Base-by-base conservation (phyloP, 495 filamentous ascomycete species). In the Xylaria palmicola region DNA sequence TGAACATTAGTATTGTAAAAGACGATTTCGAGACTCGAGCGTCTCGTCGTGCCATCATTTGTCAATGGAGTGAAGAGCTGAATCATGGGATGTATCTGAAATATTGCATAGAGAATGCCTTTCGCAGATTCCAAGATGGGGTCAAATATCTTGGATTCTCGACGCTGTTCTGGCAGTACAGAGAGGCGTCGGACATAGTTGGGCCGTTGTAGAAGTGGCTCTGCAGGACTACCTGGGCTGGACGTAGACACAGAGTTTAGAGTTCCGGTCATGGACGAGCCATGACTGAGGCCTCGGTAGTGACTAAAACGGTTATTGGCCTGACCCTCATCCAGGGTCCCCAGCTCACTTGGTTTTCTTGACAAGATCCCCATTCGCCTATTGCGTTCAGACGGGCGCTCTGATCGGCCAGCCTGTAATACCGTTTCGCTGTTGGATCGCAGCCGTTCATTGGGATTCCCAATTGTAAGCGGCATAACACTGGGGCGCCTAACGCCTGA, bases 341-440 rank as follows among this genome's bases (percentile, higher is more conserved):
- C 85, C 9, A 95, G 76, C 55, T 92, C 91, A 13, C 85, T 83
- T 24, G 86, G 82, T 68, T 91, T 90, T 63, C 83, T 87, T 9
- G 85, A 86, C 29, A 97, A 86, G 27, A 95, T 87, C 5, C 92
- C 93, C 90, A 96, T 96, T 6, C 93, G 85, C 65, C 81, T 60
- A 76, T 89, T 71, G 68, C 83, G 68, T 56, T 78, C 78, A n/a
- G 77, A 76, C 13, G 78, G 74, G 20, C 79, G 69, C 56, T 85
- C 76, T 12, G 85, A 82, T 20, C 73, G 71, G 22, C 73, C 63
- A 6, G 72, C 70, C 37, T 77, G 78, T 34, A 90, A 81, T 15
- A 91, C 80, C 22, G 89, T 92, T 70, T 98, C 93, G 59, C 91
- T 96, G 64, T 96, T 94, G 65, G 92, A 96, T 44, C 93, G 86